Conservation (phyloP, 2,329 filamentous ascomycete species). For the Amylocarpus encephaloides region DNA sequence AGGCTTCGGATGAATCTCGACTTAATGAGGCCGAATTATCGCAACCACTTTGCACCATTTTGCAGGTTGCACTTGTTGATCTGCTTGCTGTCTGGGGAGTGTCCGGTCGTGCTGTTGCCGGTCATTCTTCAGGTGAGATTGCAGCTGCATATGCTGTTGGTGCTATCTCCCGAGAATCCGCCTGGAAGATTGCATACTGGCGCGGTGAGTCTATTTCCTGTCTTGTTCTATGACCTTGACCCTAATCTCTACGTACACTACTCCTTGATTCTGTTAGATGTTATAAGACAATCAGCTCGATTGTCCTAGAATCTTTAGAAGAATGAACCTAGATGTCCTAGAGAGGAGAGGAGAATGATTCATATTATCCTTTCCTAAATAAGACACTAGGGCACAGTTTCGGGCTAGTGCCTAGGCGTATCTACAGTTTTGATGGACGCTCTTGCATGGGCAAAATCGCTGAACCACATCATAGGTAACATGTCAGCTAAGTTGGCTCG, state of each 20-base stretch:
- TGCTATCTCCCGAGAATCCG: not conserved
- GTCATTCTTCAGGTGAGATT: slow-evolving; percentile 11
- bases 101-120: not conserved
- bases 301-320: too few relatives aligned
- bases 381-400: too few relatives aligned
- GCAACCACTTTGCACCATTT: not conserved
- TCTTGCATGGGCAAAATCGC: too few relatives aligned
- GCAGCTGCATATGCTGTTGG: slow-evolving; percentile 3
- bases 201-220: not conserved
- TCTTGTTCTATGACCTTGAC: not conserved
- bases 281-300: not conserved
- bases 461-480: not conserved
- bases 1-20: too few relatives aligned
- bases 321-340: too few relatives aligned
- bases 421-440: too few relatives aligned
- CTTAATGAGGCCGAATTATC: not conserved
- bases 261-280: not conserved
- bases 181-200: not conserved
- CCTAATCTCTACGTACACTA: not conserved
- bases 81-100: not conserved
- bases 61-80: not conserved
- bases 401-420: too few relatives aligned
- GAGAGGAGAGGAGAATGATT: too few relatives aligned
- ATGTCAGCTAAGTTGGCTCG: not conserved
- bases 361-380: too few relatives aligned